Conservation (phyloP, 805 yeast genomes). For the Pichia deserticola region DNA sequence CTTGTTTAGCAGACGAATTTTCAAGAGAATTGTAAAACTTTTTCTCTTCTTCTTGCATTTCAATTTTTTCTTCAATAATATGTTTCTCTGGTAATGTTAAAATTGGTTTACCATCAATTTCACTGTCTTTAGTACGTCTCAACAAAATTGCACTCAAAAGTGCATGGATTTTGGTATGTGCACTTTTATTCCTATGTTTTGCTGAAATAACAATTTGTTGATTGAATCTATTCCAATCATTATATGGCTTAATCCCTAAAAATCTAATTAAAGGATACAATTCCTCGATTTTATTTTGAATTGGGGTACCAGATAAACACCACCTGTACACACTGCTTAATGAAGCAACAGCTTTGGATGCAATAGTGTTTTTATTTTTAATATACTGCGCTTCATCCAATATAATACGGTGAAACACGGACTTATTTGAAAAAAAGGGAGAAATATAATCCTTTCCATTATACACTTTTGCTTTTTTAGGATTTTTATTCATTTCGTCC, state of each 20-base stretch:
- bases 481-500: constrained; percentile 25
- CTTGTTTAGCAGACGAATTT: constrained; percentile 42
- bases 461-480: constrained; percentile 26
- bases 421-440: constrained; percentile 51
- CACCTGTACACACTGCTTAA: constrained; percentile 35
- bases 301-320: constrained; percentile 55
- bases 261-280: constrained; percentile 45
- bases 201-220: constrained; percentile 51
- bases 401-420: constrained; percentile 44
- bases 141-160: constrained; percentile 66
- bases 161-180: constrained; percentile 53
- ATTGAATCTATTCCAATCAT: constrained; percentile 47
- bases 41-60: constrained; percentile 47
- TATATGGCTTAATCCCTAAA: constrained; percentile 55
- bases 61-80: constrained; percentile 38
- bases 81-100: constrained; percentile 60
- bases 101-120: constrained; percentile 74
- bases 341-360: constrained; percentile 39
- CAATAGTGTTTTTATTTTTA: constrained; percentile 41
- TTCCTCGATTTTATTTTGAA: constrained; percentile 50
- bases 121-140: constrained; percentile 63
- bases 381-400: constrained; percentile 53
- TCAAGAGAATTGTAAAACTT: constrained; percentile 55
- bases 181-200: constrained; percentile 27
- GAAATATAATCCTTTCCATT: constrained; percentile 40